Percentiles rank a stretch among this genome's conserved stretches.
Conservation (phyloP, 768 basidiomycete genomes). For the Mycena filopes region DNA sequence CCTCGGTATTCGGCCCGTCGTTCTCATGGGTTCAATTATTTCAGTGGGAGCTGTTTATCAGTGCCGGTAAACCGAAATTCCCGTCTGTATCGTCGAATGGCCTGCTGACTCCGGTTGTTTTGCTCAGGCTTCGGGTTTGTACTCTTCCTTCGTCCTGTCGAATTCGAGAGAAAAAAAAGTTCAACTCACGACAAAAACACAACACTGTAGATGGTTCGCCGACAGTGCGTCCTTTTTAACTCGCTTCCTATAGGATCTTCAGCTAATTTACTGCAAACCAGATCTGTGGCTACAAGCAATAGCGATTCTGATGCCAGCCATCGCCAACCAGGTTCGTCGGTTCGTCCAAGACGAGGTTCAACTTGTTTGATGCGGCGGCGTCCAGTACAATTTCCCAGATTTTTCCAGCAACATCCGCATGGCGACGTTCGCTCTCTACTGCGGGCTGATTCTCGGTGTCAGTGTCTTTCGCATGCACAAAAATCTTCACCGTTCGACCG, state of each 20-base stretch:
- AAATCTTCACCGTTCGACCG: not conserved
- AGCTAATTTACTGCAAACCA: conserved; percentile 1
- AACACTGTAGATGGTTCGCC: conserved; percentile 27
- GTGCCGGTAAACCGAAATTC: conserved; percentile 24
- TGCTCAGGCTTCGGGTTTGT: conserved; percentile 30
- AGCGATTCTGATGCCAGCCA: conserved; percentile 46
- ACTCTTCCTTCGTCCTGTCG: not conserved
- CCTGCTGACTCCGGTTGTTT: not conserved
- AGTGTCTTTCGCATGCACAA: conserved; percentile 27
- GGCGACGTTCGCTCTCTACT: conserved; percentile 48
- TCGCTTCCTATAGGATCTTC: not conserved
- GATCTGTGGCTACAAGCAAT: conserved; percentile 51
- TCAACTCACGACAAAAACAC: too few species aligned
- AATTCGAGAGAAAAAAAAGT: too few species aligned
- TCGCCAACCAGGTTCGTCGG: conserved; percentile 21
- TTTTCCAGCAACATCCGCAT: conserved; percentile 46
- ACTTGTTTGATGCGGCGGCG: conserved; percentile 37
- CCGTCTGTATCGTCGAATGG: not conserved
- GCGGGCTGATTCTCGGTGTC: conserved; percentile 52
- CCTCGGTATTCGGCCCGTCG: too few species aligned
- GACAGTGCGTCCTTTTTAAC: conserved; percentile 25
- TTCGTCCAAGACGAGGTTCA: conserved; percentile 21
- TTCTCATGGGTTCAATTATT: too few species aligned
- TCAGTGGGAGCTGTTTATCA: conserved; percentile 32
- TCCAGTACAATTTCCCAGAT: conserved; percentile 31